phyloP scores from a whole-genome alignment of 345 rosid genomes.

The Acer campestre region DNA sequence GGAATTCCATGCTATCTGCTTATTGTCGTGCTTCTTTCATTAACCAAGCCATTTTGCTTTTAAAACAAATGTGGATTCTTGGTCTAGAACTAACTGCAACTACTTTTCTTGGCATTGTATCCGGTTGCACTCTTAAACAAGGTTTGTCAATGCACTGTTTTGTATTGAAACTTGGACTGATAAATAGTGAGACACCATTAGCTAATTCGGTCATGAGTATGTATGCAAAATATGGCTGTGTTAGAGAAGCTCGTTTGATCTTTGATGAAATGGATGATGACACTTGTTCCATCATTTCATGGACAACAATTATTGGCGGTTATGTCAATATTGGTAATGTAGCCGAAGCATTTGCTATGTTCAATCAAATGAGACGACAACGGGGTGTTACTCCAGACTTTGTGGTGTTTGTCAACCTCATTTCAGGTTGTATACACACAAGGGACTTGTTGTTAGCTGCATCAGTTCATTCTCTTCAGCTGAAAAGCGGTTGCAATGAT shows the following conservation, averaged over 20 bases:
- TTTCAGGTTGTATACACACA: conserved; percentile 24
- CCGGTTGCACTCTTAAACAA: conserved; percentile 23
- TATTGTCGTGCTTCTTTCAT: conserved; percentile 22
- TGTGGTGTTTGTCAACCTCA: conserved; percentile 27
- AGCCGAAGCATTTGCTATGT: conserved; percentile 25
- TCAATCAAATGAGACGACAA: conserved; percentile 29
- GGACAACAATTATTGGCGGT: conserved; percentile 35
- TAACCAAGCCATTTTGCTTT: conserved; percentile 17
- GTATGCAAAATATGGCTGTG: conserved; percentile 25
- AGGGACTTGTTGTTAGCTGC: conserved; percentile 30
- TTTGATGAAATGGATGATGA: conserved; percentile 29
- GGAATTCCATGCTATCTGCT: conserved; percentile 36
- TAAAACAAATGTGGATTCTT: conserved; percentile 31
- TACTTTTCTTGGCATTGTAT: conserved; percentile 25
- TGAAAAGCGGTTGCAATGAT: conserved; percentile 24
- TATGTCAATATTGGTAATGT: conserved; percentile 22
- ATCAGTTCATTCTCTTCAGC: conserved; percentile 32
- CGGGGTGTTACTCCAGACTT: conserved; percentile 12
- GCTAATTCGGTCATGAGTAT: conserved; percentile 32
- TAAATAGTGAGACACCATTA: conserved; percentile 25
- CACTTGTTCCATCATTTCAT: conserved; percentile 25
- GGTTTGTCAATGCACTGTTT: conserved; percentile 38
- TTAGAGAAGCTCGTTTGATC: conserved; percentile 28
- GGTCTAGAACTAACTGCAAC: conserved; percentile 30
- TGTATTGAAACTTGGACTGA: conserved; percentile 27